phyloP scores from a whole-genome alignment of 2,329 filamentous ascomycete genomes.

The Pyrenochaeta sp. region DNA sequence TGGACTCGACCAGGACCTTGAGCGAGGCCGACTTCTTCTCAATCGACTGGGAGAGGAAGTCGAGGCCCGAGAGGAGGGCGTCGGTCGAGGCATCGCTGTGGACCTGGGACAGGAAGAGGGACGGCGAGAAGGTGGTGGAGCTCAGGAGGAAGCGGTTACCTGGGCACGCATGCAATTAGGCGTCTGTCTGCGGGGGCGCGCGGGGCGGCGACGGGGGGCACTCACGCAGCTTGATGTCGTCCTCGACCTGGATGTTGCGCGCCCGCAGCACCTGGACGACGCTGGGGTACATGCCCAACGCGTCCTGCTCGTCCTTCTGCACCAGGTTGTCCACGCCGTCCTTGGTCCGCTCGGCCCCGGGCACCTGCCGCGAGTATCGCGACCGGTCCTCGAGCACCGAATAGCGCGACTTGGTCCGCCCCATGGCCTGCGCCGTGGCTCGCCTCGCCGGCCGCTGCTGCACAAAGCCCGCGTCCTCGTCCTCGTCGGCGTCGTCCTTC shows the following conservation, averaged over 20 bases:
- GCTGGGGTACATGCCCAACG: constrained; percentile 85
- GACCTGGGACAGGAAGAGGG: constrained; percentile 89
- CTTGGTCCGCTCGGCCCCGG: constrained; percentile 72
- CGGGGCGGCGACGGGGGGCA: constrained; percentile 28
- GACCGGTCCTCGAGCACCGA: constrained; percentile 81
- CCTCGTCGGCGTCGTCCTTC: constrained; percentile 72
- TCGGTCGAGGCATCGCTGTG: constrained; percentile 87
- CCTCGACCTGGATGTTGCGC: constrained; percentile 80
- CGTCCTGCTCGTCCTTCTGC: constrained; percentile 91
- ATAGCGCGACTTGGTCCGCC: constrained; percentile 78
- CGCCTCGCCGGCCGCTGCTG: constrained; percentile 64
- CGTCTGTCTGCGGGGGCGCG: constrained; percentile 1
- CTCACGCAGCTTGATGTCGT: constrained; percentile 78
- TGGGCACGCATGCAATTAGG: constrained; percentile 41
- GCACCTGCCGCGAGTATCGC: constrained; percentile 72
- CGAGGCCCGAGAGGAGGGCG: constrained; percentile 79
- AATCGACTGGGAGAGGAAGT: constrained; percentile 87
- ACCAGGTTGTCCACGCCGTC: constrained; percentile 78
- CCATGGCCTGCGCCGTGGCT: constrained; percentile 30
- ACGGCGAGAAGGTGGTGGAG: constrained; percentile 92
- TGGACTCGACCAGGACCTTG: constrained; percentile 95
- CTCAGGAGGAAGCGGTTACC: constrained; percentile 94
- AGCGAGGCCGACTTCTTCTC: constrained; percentile 97
- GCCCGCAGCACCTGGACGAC: constrained; percentile 82
- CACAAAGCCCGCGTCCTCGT: constrained; percentile 52